These are phyloP conservation scores for Monosporascus sp. DNA, from an alignment of 2,329 filamentous ascomycete species.

Conservation along the genomic window DNA sequence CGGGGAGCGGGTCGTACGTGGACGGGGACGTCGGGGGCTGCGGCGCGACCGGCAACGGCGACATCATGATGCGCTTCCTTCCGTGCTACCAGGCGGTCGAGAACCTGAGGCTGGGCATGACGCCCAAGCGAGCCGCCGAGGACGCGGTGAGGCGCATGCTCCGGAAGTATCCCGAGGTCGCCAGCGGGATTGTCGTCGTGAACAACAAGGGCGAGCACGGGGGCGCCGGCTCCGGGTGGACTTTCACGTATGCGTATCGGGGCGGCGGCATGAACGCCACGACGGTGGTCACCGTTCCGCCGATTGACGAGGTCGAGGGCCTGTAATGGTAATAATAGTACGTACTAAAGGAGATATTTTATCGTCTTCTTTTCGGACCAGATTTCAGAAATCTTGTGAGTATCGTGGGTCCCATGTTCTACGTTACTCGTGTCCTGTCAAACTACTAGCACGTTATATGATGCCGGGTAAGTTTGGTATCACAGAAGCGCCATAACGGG, in stretches of 20 bases:
- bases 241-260: constrained; percentile 47
- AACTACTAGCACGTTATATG: too few species aligned
- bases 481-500: too few species aligned
- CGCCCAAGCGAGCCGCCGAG: constrained; percentile 41
- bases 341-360: too few species aligned
- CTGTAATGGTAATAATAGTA: not conserved
- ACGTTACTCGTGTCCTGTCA: too few species aligned
- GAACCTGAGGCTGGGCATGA: constrained; percentile 43
- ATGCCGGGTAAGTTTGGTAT: too few species aligned
- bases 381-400: too few species aligned
- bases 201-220: constrained; percentile 43
- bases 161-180: constrained; percentile 37
- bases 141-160: constrained; percentile 47
- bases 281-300: constrained; percentile 37
- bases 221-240: constrained; percentile 48
- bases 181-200: constrained; percentile 47
- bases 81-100: constrained; percentile 55
- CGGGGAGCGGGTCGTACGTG: constrained; percentile 49
- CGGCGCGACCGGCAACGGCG: constrained; percentile 51
- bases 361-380: too few species aligned
- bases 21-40: constrained; percentile 49
- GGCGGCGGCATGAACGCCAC: constrained; percentile 41
- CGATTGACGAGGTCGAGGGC: constrained; percentile 13
- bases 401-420: too few species aligned
- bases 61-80: constrained; percentile 52